Percentiles rank a stretch among this genome's conserved stretches.
These are phyloP conservation scores for Cladosporium sphaerospermum DNA, from an alignment of 2,329 filamentous ascomycete species.

Conservation along the genomic window DNA sequence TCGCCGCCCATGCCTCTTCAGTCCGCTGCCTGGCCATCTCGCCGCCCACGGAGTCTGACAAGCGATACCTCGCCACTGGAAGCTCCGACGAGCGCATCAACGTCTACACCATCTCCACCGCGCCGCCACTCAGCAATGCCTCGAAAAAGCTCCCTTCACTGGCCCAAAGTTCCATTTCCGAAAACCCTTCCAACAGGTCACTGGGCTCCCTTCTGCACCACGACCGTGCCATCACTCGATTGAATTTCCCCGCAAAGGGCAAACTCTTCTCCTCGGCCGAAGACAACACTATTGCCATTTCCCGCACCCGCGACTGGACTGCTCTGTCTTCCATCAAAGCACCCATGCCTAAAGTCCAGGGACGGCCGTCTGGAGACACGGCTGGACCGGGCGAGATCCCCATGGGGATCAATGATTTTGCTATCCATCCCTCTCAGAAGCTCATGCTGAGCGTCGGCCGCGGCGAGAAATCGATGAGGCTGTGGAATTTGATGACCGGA, in stretches of 20 bases:
- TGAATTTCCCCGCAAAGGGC: conserved; percentile 75
- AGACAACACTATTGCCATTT: conserved; percentile 86
- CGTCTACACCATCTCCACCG: conserved; percentile 74
- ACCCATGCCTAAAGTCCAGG: conserved; percentile 71
- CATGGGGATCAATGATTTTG: conserved; percentile 88
- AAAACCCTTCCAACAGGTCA: conserved; percentile 83
- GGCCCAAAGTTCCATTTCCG: conserved; percentile 65
- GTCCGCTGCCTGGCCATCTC: conserved; percentile 87
- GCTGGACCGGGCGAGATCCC: conserved; percentile 74
- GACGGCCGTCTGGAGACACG: conserved; percentile 83
- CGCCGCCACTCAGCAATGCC: conserved; percentile 52
- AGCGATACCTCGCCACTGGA: conserved; percentile 83
- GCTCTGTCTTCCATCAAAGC: conserved; percentile 82
- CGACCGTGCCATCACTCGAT: conserved; percentile 68
- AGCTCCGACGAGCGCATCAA: conserved; percentile 93
- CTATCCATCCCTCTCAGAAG: conserved; percentile 93
- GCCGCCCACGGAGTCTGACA: conserved; percentile 53
- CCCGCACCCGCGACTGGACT: conserved; percentile 82
- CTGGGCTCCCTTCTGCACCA: conserved; percentile 84
- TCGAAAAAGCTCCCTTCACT: conserved; percentile 51
- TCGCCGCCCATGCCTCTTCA: conserved; percentile 85
- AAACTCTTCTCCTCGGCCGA: conserved; percentile 86
- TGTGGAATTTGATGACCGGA: conserved; percentile 96
- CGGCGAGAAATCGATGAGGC: conserved; percentile 81
- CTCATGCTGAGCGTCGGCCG: conserved; percentile 89